Evolutionary conservation across 2,329 filamentous ascomycete species (phyloP), one percentile per base, ranked within the genome.

Genomic region (Taxawa tesnikishii): DNA sequence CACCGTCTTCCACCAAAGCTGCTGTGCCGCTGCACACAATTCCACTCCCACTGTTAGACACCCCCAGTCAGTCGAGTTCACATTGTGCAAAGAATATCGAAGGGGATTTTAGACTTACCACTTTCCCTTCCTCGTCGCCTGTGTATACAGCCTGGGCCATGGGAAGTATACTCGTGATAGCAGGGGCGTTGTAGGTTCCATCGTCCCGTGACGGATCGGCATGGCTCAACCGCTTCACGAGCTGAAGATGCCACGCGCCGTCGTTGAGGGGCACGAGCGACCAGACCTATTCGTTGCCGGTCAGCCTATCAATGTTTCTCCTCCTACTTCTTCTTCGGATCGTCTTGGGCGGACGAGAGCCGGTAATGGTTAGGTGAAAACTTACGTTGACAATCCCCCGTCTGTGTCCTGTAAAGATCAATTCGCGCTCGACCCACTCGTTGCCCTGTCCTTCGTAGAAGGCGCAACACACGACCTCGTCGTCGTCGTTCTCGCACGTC

Each of bases 391-490:
- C 87, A 10, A 85, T 68, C 0, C 90, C 90, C 31, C 77, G 67
- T 41, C 73, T 68, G 51, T 96, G 90, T 0, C 90, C 90, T 0
- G 88, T 96, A 42, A 98, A 87, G 23, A 96, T 63, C 26, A 98
- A 65, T 38, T 79, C 78, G 33, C 79, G 78, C 56, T 92, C 83
- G 3, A 94, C 66, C 83, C 87, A 96, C 57, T 96, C 90, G 45
- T 85, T 90, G 2, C 79, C 80, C 0, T 76, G 71, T 0, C 88
- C 88, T 53, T 96, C 87, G 57, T 96, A 96, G 54, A 94, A 94
- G 3, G 87, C 83, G 41, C 85, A 90, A 1, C 79, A 76, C 29
- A 83, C 68, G 3, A 94, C 75, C 19, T 70, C 75, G 49, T 94
- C 88, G 5, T 50, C 50, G 7, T 68, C 63, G 4, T 63, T 59